phyloP scores from a whole-genome alignment of 495 filamentous ascomycete species.

The Chaetomium fimeti region DNA sequence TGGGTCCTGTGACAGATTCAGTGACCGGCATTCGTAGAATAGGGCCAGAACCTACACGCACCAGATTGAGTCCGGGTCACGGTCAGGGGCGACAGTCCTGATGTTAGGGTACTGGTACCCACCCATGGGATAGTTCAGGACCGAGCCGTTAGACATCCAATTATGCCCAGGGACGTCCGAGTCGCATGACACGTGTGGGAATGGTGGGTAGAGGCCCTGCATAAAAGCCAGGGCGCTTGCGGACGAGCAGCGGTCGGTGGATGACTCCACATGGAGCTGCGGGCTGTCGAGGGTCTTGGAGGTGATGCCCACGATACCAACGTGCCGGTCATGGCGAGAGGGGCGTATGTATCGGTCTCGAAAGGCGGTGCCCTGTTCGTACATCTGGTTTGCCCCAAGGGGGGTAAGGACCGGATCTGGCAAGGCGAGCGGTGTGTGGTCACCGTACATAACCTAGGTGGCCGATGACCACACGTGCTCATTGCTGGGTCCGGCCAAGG shows the following conservation, averaged over 20 bases:
- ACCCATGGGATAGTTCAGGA: conserved; percentile 39
- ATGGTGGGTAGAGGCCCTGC: conserved; percentile 48
- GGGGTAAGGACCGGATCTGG: conserved; percentile 37
- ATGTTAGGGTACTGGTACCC: conserved; percentile 48
- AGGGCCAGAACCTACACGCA: conserved; percentile 19
- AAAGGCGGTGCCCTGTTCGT: conserved; percentile 37
- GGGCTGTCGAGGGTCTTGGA: conserved; percentile 40
- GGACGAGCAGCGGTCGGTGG: conserved; percentile 35
- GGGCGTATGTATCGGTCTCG: conserved; percentile 40
- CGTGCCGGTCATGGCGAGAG: conserved; percentile 26
- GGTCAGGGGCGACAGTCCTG: conserved; percentile 24
- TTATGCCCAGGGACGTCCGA: conserved; percentile 25
- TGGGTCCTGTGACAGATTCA: conserved; percentile 30
- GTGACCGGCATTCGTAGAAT: neutral
- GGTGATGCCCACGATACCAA: conserved; percentile 38
- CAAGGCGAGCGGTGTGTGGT: conserved; percentile 38
- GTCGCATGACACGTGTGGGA: conserved; percentile 18
- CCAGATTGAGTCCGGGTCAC: conserved; percentile 41
- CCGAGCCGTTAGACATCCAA: conserved; percentile 36
- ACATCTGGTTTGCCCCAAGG: conserved; percentile 43
- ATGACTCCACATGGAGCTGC: conserved; percentile 39
- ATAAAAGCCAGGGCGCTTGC: conserved; percentile 42
- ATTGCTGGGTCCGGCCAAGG: conserved; percentile 32
- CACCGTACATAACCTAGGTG: conserved; percentile 43
- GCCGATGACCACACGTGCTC: conserved; percentile 48